Conservation (phyloP, 225 moss, liverwort and hornwort species). For the Takakia lepidozioides region DNA sequence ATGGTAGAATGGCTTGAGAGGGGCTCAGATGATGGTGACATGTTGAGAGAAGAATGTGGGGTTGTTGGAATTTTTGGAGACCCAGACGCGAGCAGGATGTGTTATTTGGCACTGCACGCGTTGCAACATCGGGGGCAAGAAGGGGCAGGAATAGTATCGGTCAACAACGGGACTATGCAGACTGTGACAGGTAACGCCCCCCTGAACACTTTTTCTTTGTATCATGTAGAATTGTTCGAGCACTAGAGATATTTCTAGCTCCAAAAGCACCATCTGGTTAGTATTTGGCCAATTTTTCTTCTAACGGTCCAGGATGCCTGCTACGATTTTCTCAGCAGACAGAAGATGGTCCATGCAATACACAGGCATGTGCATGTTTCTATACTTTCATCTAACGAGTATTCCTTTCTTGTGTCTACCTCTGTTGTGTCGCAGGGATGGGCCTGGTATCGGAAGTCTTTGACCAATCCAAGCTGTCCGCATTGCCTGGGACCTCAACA, state of each 20-base stretch:
- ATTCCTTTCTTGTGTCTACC: no score
- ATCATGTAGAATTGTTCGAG: no score
- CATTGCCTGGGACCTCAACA: constrained; percentile 64
- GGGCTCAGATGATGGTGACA: constrained; percentile 37
- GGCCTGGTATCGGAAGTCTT: constrained; percentile 93
- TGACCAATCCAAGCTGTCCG: constrained; percentile 45
- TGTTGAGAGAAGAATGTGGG: constrained; percentile 84
- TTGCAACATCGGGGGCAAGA: constrained; percentile 96
- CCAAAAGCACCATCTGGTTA: no score
- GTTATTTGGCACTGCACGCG: constrained; percentile 80
- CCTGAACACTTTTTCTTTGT: no score
- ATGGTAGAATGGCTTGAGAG: constrained; percentile 47
- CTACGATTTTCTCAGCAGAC: no score
- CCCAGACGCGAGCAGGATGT: constrained; percentile 76
- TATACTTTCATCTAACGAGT: no score
- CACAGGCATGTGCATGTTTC: no score
- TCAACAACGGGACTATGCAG: constrained; percentile 52
- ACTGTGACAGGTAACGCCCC: constrained; percentile 54
- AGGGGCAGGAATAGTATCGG: constrained; percentile 90
- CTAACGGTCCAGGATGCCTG: no score
- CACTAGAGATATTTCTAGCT: no score
- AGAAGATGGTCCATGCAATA: no score
- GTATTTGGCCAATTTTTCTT: no score
- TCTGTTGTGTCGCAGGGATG: constrained; percentile 44
- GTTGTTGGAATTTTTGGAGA: constrained; percentile 93